Evolutionary conservation across 1,284 basidiomycete species (phyloP), one percentile per base, ranked within the genome.

Genomic region (Puccinia triticina): DNA sequence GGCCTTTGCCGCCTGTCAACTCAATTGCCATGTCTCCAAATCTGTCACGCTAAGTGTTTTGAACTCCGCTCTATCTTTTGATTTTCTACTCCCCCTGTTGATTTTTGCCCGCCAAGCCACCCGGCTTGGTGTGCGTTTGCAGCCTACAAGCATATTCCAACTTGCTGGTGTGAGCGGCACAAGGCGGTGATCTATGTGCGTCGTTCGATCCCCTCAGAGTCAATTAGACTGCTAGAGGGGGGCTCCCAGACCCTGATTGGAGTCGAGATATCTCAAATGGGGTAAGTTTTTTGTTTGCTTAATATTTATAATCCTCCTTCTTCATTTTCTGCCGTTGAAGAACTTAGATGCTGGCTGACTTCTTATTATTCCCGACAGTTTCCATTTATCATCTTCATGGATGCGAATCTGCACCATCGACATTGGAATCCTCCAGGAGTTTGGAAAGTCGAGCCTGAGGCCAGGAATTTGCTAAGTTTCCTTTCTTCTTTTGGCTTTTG

Each of bases 281-380:
- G 50, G 50, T 16, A 53, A 53, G 3, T 53, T n/a, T 5, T 53
- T 53, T 53, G 8, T 72, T 12, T 16, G 4, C 18, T 53, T 3
- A 53, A 53, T 53, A 16, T 53, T n/a, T 75, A 75, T 26, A 75
- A 75, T 32, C 72, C 72, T 29, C 72, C 72, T 14, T 16, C 37
- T 21, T 5, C 72, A 1, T 53, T 75, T 32, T 3, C 26, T 14
- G 11, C 46, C 10, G 23, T 75, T 14, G 14, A 18, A 2, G 8
- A 29, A 16, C 32, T 75, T 2, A 32, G 55, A 12, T 2, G 18
- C 21, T 75, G 72, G 72, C 72, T 75, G 21, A n/a, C 26, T 7
- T 7, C 10, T 50, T 23, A 53, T 29, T 53, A n/a, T 8, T 32
- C 37, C 5, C 72, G 50, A 4, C 43, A 55, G n/a, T 2, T 40